Conservation (phyloP, 176 grass and related monocot species). For the Carex kokanica region DNA sequence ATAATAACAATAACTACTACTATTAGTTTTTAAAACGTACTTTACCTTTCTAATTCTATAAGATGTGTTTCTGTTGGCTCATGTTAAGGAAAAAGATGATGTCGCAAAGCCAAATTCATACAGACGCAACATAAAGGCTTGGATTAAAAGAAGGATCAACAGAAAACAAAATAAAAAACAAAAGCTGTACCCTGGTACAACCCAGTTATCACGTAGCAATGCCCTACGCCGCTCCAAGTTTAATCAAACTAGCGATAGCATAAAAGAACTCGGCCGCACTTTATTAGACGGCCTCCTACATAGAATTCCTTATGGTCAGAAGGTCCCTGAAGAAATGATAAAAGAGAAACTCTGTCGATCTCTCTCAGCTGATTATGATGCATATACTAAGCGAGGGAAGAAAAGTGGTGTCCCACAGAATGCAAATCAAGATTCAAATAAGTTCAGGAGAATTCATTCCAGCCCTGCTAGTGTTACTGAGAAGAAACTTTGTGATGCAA, state of each 20-base stretch:
- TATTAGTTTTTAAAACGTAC: neutral
- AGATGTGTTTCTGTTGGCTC: neutral
- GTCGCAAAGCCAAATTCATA: neutral
- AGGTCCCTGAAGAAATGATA: constrained; percentile 29
- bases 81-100: constrained; percentile 17
- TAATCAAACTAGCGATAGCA: neutral
- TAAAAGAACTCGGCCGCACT: constrained; percentile 26
- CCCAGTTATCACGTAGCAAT: constrained; percentile 4
- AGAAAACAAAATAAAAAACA: constrained; percentile 13
- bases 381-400: constrained; percentile 16
- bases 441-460: constrained; percentile 14
- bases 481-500: constrained; percentile 6
- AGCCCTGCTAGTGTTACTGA: constrained; percentile 19
- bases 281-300: constrained; percentile 23
- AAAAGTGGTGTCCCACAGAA: neutral
- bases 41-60: neutral
- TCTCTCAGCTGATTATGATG: constrained; percentile 25
- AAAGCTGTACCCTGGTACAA: neutral
- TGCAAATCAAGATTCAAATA: neutral
- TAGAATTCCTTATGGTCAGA: constrained; percentile 27
- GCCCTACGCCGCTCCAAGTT: neutral
- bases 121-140: constrained; percentile 20
- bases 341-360: constrained; percentile 25
- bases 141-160: constrained; percentile 30
- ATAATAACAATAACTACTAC: neutral